phyloP scores from a whole-genome alignment of 352 stramenopile species.

The Pythium grandisporangium region DNA sequence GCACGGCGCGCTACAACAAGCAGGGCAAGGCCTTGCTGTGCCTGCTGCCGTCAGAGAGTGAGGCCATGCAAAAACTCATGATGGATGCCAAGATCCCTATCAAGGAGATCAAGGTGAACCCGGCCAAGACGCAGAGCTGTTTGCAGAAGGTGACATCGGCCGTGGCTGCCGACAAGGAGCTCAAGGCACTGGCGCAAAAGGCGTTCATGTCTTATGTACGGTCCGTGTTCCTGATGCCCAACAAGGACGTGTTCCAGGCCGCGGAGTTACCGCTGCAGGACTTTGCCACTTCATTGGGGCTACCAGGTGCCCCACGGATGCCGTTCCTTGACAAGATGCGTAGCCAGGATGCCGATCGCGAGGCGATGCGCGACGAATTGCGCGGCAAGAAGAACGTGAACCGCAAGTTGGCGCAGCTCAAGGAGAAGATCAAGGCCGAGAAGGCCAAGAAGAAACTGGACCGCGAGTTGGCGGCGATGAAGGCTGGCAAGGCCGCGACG shows the following conservation, averaged over 20 bases:
- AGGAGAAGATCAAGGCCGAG: conserved; percentile 97
- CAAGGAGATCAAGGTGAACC: conserved; percentile 96
- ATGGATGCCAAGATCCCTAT: conserved; percentile 92
- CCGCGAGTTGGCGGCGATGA: conserved; percentile 46
- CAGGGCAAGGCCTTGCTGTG: conserved; percentile 92
- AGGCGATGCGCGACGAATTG: conserved; percentile 80
- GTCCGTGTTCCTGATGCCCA: conserved; percentile 93
- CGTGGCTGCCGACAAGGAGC: conserved; percentile 89
- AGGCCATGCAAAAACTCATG: conserved; percentile 82
- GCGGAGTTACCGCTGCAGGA: conserved; percentile 85
- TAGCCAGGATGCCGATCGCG: conserved; percentile 19
- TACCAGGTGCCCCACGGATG: conserved; percentile 90
- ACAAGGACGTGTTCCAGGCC: conserved; percentile 93
- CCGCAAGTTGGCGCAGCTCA: conserved; percentile 94
- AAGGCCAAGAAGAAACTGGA: conserved; percentile 91
- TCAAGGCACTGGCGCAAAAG: conserved; percentile 95
- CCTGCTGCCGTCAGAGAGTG: conserved; percentile 87
- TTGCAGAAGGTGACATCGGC: conserved; percentile 89
- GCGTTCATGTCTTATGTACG: conserved; percentile 98
- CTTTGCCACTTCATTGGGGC: conserved; percentile 91
- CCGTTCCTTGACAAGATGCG: conserved; percentile 88
- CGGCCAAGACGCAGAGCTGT: conserved; percentile 91
- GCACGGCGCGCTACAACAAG: conserved; percentile 94
- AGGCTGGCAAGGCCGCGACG: conserved; percentile 19
- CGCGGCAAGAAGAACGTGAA: conserved; percentile 96